These are phyloP conservation scores for Amylocarpus encephaloides DNA, from an alignment of 2,329 filamentous ascomycete genomes.

Conservation along the genomic window DNA sequence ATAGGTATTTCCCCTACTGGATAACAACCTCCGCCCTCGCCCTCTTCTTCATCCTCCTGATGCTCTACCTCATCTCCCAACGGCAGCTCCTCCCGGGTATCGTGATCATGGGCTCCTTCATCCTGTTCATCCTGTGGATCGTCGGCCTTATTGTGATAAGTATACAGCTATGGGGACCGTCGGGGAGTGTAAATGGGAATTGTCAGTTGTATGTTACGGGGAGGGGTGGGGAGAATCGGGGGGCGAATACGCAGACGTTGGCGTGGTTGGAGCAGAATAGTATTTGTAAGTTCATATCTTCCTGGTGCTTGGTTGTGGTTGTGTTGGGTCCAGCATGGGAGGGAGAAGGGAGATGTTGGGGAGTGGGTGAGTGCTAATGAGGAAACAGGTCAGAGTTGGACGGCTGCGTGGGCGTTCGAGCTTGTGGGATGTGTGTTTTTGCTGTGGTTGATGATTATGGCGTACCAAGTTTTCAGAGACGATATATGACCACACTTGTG, in stretches of 20 bases:
- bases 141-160: conserved; percentile 56
- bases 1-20: conserved; percentile 64
- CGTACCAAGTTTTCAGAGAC: conserved; percentile 50
- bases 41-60: conserved; percentile 58
- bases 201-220: conserved; percentile 54
- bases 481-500: conserved; percentile 9
- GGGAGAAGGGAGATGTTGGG: not conserved
- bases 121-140: conserved; percentile 62
- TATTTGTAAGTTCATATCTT: conserved; percentile 48
- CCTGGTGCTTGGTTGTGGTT: not conserved
- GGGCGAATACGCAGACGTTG: conserved; percentile 48
- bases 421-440: conserved; percentile 54
- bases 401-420: conserved; percentile 57
- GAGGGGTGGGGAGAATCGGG: conserved; percentile 39
- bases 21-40: conserved; percentile 53
- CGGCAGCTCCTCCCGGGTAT: conserved; percentile 58
- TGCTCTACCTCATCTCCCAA: conserved; percentile 57
- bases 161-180: conserved; percentile 57
- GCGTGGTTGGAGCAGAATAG: conserved; percentile 58
- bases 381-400: conserved; percentile 51
- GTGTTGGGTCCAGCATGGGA: not conserved
- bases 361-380: conserved; percentile 13
- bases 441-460: conserved; percentile 64
- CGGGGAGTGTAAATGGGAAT: conserved; percentile 50
- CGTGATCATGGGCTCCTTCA: conserved; percentile 58